These are phyloP conservation scores for Ceratocystis colombiana DNA, from an alignment of 2,329 filamentous ascomycete species.

Conservation along the genomic window DNA sequence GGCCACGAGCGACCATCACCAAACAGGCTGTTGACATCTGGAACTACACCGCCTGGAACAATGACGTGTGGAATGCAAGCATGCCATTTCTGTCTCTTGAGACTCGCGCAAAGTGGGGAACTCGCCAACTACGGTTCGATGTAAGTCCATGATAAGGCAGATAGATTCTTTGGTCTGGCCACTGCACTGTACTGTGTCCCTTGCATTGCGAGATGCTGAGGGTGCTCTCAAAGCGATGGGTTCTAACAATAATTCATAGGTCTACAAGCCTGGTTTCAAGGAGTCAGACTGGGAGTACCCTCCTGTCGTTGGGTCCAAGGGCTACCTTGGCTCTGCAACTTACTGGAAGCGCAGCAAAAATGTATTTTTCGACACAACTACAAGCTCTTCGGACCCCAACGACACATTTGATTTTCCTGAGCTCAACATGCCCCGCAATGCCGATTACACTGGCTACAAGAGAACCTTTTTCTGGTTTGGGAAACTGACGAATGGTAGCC, in stretches of 20 bases:
- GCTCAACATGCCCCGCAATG: slow-evolving; percentile 29
- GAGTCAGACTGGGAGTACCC: slow-evolving; percentile 38
- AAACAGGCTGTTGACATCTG: slow-evolving; percentile 1
- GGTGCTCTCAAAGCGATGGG: not conserved
- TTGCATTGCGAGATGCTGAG: not conserved
- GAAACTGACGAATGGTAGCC: slow-evolving; percentile 29
- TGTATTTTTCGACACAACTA: slow-evolving; percentile 14
- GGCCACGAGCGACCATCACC: slow-evolving; percentile 18
- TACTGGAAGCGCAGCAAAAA: slow-evolving; percentile 23
- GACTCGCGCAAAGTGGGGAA: slow-evolving; percentile 24
- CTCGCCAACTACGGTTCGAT: slow-evolving; percentile 25
- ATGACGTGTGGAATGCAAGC: slow-evolving; percentile 21
- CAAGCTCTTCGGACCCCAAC: not conserved
- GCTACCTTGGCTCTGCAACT: slow-evolving; percentile 37
- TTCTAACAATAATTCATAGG: slow-evolving; percentile 4
- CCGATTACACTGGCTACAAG: slow-evolving; percentile 32
- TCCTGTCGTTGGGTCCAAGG: slow-evolving; percentile 33
- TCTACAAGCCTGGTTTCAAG: slow-evolving; percentile 34
- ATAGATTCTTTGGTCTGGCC: not conserved
- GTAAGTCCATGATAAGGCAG: slow-evolving; percentile 13
- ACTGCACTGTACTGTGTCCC: not conserved
- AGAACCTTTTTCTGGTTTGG: slow-evolving; percentile 29
- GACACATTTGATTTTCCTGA: slow-evolving; percentile 20
- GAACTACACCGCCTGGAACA: slow-evolving; percentile 2
- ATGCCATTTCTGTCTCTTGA: slow-evolving; percentile 19